A percentile compares a stretch with the other conserved stretches of the same genome.
Evolutionary conservation across 2,329 filamentous ascomycete species (phyloP).

Genomic region (Aspergillus sp.): DNA sequence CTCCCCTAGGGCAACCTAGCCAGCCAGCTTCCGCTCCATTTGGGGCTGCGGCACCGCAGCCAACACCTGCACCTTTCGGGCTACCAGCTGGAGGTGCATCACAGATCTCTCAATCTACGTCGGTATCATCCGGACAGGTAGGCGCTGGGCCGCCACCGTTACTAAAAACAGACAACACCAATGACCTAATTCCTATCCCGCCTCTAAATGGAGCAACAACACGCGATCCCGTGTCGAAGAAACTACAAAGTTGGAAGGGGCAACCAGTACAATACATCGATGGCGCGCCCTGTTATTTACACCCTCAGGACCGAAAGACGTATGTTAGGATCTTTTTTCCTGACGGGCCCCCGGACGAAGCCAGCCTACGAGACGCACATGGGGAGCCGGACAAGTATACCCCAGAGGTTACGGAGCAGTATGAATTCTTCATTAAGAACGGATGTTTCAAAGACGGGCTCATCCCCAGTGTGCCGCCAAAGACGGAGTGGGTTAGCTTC

Average conservation of each 20-base stretch:
- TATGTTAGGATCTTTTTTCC: slow-evolving; percentile 72
- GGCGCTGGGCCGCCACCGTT: slow-evolving; percentile 28
- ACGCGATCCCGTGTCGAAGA: slow-evolving; percentile 35
- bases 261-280: slow-evolving; percentile 61
- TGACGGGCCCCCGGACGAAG: slow-evolving; percentile 60
- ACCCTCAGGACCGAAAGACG: slow-evolving; percentile 53
- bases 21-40: slow-evolving; percentile 28
- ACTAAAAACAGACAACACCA: slow-evolving; percentile 26
- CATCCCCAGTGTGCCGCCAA: slow-evolving; percentile 77
- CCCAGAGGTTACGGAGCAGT: slow-evolving; percentile 58
- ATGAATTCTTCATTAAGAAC: slow-evolving; percentile 62
- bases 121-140: slow-evolving; percentile 13
- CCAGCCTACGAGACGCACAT: slow-evolving; percentile 49
- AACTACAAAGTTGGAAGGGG: slow-evolving; percentile 62
- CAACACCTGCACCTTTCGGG: slow-evolving; percentile 28
- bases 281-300: slow-evolving; percentile 50
- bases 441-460: slow-evolving; percentile 68
- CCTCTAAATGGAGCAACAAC: slow-evolving; percentile 37
- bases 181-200: slow-evolving; percentile 37
- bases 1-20: slow-evolving; percentile 30
- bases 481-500: slow-evolving; percentile 72
- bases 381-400: slow-evolving; percentile 54
- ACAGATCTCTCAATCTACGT: slow-evolving; percentile 25
- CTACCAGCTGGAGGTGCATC: slow-evolving; percentile 31
- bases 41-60: slow-evolving; percentile 34